Base-by-base conservation (phyloP, 2,329 filamentous ascomycete species). In the Rutstroemia sp. region DNA sequence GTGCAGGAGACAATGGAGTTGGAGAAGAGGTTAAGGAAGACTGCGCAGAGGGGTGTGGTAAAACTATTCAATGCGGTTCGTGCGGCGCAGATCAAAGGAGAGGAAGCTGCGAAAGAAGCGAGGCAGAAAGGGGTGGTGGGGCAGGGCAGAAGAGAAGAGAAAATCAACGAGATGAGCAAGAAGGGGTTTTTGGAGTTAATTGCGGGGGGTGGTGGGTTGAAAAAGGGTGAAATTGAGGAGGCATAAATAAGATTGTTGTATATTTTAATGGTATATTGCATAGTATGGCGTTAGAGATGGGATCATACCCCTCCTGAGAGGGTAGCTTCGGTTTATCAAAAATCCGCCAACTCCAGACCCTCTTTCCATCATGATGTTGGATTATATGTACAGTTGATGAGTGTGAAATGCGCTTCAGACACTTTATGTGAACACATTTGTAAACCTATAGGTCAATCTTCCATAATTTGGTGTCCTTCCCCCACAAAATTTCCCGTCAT, bases 31-130 rank as follows among this genome's bases (percentile, higher is more conserved):
- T 71, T 97, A 67, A 83, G 88, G 67, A 94, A 95, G 76, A 90
- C 89, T 49, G 92, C 92, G 46, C 90, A 96, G 73, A 81, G 90
- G 54, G 92, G 92, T 81, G 94, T 99, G 42, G 87, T 97, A 23
- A 95, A 92, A 76, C 77, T 99, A 57, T 99, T 99, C 74, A 96
- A 97, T 71, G 94, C 94, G 0, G 91, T 99, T 34, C 80, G 92
- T 46, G 89, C 89, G 21, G 92, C 94, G 14, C 94, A 99, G 73
- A 88, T 96, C 57, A 89, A 92, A 72, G 92, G 87, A 2, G 82
- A 86, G 58, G 85, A 92, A 72, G 87, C 90, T 5, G 85, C 88
- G 68, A 82, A 78, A 70, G 81, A 82, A 62, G 80, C 83, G 49
- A 81, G 82, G 71, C 83, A 83, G 63, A 81, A 86, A 59, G 88